These are phyloP conservation scores for Neoboletus subvelutipes DNA, from an alignment of 768 basidiomycete genomes.

Conservation along the genomic window DNA sequence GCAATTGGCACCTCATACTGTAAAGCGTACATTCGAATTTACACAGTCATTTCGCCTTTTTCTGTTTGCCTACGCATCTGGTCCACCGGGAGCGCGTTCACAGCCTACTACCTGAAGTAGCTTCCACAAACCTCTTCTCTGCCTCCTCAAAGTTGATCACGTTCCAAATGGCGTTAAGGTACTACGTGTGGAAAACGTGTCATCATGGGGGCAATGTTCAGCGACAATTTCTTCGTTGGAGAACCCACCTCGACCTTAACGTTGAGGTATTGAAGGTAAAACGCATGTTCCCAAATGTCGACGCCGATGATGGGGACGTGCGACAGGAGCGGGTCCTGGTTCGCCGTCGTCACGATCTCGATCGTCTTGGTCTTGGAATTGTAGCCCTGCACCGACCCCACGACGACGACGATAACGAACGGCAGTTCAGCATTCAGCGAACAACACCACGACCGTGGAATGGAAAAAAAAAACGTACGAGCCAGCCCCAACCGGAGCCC, in stretches of 20 bases:
- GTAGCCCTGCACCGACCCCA: too few species aligned
- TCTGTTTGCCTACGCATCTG: background rate
- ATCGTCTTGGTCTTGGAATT: constrained; percentile 68
- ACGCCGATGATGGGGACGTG: constrained; percentile 86
- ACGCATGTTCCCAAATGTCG: constrained; percentile 95
- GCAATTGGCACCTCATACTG: background rate
- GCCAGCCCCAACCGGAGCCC: constrained; percentile 96
- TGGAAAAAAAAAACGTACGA: constrained; percentile 60
- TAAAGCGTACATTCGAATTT: background rate
- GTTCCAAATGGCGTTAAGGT: constrained; percentile 74
- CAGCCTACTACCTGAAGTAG: constrained; percentile 32
- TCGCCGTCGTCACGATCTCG: constrained; percentile 87
- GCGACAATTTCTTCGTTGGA: background rate
- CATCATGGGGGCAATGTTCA: background rate
- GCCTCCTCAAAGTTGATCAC: constrained; percentile 75
- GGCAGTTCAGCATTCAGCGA: background rate
- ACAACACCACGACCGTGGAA: background rate
- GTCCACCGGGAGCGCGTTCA: constrained; percentile 20
- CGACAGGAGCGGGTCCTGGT: constrained; percentile 88
- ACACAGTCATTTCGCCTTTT: background rate
- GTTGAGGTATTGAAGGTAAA: constrained; percentile 96
- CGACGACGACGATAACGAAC: background rate
- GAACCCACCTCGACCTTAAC: constrained; percentile 85
- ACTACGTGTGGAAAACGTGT: constrained; percentile 37
- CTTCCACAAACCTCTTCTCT: constrained; percentile 57